A percentile compares a stretch with the other conserved stretches of the same genome.
Evolutionary conservation across 805 yeast species (phyloP).

Genomic region (Helenozyma baotianmanensis): DNA sequence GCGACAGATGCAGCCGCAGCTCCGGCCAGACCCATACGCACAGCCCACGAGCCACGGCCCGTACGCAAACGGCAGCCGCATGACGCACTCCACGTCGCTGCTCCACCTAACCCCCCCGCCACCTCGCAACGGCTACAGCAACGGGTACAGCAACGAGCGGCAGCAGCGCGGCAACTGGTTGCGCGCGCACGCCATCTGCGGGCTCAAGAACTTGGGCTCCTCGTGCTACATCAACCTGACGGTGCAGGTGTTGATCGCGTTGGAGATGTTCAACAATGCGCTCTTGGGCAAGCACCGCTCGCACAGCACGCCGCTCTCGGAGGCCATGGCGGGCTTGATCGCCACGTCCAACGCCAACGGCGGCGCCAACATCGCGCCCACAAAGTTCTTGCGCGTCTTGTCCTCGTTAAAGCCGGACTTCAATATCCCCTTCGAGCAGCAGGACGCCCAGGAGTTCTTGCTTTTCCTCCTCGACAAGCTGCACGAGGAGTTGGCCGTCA

Average conservation of each 20-base stretch:
- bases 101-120: too few relatives aligned
- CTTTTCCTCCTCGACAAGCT: slow-evolving; percentile 61
- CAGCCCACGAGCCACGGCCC: too few relatives aligned
- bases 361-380: slow-evolving; percentile 60
- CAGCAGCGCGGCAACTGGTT: too few relatives aligned
- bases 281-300: slow-evolving; percentile 33
- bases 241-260: slow-evolving; percentile 63
- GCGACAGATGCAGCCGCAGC: too few relatives aligned
- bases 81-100: too few relatives aligned
- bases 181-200: slow-evolving; percentile 43
- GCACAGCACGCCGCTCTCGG: slow-evolving; percentile 27
- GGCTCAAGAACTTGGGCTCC: slow-evolving; percentile 63
- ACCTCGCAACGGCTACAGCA: too few relatives aligned
- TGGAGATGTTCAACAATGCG: slow-evolving; percentile 44
- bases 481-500: slow-evolving; percentile 57
- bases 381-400: slow-evolving; percentile 52
- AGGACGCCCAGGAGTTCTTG: slow-evolving; percentile 76
- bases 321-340: slow-evolving; percentile 51
- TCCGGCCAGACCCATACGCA: too few relatives aligned
- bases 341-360: slow-evolving; percentile 56
- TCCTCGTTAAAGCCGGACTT: slow-evolving; percentile 59
- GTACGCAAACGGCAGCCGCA: too few relatives aligned
- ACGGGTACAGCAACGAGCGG: too few relatives aligned
- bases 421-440: slow-evolving; percentile 69
- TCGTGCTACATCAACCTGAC: slow-evolving; percentile 76